A percentile compares a stretch with the other conserved stretches of the same genome.
Conservation (phyloP, 192 early-diverging fungal genomes). For the Kappamyces sp. region DNA sequence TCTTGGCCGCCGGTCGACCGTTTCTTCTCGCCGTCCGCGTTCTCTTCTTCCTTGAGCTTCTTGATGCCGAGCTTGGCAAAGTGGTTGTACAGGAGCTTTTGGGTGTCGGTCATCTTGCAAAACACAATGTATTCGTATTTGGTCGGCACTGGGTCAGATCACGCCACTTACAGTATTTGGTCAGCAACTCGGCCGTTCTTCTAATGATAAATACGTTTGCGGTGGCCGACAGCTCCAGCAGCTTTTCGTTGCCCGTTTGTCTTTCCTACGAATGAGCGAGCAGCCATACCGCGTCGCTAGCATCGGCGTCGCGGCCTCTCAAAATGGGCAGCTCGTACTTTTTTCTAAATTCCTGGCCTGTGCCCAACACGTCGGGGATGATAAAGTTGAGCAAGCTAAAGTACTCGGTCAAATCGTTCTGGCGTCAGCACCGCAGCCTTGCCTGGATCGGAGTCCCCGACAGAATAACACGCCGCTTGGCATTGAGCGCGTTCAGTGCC, state of each 20-base stretch:
- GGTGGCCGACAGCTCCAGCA: constrained; percentile 75
- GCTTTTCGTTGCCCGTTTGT: constrained; percentile 70
- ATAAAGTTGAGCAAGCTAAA: constrained; percentile 92
- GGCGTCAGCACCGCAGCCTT: background rate
- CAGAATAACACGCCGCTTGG: constrained; percentile 86
- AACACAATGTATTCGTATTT: constrained; percentile 99
- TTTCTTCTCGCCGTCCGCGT: constrained; percentile 43
- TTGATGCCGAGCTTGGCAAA: constrained; percentile 63
- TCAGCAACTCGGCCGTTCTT: constrained; percentile 89
- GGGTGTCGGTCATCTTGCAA: constrained; percentile 70
- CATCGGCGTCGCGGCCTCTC: constrained; percentile 85
- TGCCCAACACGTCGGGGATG: constrained; percentile 87
- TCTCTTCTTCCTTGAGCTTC: constrained; percentile 40
- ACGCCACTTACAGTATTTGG: constrained; percentile 80
- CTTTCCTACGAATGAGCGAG: too few relatives aligned
- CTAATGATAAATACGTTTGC: constrained; percentile 97
- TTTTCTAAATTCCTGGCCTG: constrained; percentile 79
- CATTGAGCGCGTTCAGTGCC: constrained; percentile 75
- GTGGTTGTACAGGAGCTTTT: constrained; percentile 73
- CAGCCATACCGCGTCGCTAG: too few relatives aligned
- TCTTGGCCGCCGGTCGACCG: constrained; percentile 61
- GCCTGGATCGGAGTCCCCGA: constrained; percentile 92
- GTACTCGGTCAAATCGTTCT: constrained; percentile 74
- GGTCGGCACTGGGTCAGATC: constrained; percentile 63
- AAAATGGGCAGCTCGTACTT: constrained; percentile 93